Percentiles rank a stretch among this genome's conserved stretches.
These are phyloP conservation scores for Aspergillus flavus DNA, from an alignment of 2,329 filamentous ascomycete species.

Conservation along the genomic window DNA sequence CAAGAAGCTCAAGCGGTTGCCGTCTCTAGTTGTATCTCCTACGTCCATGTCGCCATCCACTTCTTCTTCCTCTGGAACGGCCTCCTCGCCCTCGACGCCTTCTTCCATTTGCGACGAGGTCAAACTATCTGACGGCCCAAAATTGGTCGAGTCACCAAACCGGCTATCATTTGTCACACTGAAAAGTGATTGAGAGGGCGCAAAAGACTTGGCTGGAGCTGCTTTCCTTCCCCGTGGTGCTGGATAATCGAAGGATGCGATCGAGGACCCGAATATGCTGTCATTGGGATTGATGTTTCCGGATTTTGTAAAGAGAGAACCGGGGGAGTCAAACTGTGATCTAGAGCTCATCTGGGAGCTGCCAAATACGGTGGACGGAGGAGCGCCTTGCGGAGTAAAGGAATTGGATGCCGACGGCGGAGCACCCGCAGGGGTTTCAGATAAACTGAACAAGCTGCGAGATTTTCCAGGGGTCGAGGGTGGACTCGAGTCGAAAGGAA, in stretches of 20 bases:
- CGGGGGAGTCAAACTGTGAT: constrained; percentile 38
- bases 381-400: constrained; percentile 59
- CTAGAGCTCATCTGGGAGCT: constrained; percentile 51
- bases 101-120: constrained; percentile 30
- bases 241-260: constrained; percentile 37
- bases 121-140: constrained; percentile 28
- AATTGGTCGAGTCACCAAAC: constrained; percentile 30
- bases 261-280: constrained; percentile 42
- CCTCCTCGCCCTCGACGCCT: constrained; percentile 37
- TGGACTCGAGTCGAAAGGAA: constrained; percentile 38
- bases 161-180: constrained; percentile 29
- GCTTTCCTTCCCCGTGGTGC: constrained; percentile 32
- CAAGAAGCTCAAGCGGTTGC: constrained; percentile 32
- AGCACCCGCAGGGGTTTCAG: constrained; percentile 60
- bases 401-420: constrained; percentile 56
- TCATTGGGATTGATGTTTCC: constrained; percentile 38
- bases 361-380: constrained; percentile 55
- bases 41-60: constrained; percentile 35
- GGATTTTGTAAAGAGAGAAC: constrained; percentile 42
- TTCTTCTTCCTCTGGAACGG: constrained; percentile 43
- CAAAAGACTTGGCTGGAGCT: constrained; percentile 26
- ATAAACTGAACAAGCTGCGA: constrained; percentile 45
- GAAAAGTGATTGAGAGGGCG: constrained; percentile 31
- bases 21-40: constrained; percentile 20
- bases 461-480: constrained; percentile 44